These are phyloP conservation scores for Rhododendron ferrugineum DNA, from an alignment of 148 eudicot species.

Conservation along the genomic window DNA sequence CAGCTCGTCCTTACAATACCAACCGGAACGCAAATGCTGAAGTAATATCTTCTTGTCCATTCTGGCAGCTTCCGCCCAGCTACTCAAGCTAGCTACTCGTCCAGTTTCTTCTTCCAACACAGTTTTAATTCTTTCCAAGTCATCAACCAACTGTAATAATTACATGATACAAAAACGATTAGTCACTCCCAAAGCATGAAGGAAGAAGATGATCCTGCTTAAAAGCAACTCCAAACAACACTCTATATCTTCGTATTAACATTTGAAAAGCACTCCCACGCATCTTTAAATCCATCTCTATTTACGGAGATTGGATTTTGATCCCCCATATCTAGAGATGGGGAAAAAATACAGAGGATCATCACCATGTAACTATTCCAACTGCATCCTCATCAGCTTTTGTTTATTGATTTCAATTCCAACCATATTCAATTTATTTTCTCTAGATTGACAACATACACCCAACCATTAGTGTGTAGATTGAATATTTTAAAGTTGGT, in stretches of 20 bases:
- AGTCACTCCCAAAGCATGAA: constrained; percentile 2
- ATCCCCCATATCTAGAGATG: background rate
- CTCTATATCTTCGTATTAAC: background rate
- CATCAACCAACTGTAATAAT: constrained; percentile 55
- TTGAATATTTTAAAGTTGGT: background rate
- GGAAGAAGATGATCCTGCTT: background rate
- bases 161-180: constrained; percentile 8
- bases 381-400: background rate
- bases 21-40: constrained; percentile 56
- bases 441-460: background rate
- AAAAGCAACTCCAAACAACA: background rate
- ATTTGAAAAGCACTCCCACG: background rate
- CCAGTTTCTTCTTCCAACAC: constrained; percentile 64
- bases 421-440: background rate
- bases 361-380: background rate
- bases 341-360: background rate
- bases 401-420: background rate
- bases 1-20: constrained; percentile 74
- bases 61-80: constrained; percentile 88
- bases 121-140: constrained; percentile 60
- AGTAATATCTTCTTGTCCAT: constrained; percentile 58
- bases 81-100: constrained; percentile 40
- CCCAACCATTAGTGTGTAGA: background rate
- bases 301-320: background rate
- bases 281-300: background rate